Evolutionary conservation across 2,329 filamentous ascomycete species (phyloP).

Genomic region (Sclerotinia spermophila): DNA sequence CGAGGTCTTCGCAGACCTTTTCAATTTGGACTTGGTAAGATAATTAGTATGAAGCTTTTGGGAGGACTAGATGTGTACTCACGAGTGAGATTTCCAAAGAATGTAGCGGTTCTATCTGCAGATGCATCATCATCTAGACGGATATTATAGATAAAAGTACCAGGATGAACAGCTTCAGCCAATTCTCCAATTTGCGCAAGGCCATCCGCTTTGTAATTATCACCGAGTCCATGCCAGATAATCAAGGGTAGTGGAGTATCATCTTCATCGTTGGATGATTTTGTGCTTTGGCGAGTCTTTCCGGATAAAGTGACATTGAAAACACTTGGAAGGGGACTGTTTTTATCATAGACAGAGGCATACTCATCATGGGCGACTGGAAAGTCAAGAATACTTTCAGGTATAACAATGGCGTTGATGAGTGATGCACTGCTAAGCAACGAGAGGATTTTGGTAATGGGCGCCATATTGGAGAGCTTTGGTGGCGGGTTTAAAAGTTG

Average conservation of each 20-base stretch:
- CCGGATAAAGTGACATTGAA: conserved; percentile 14
- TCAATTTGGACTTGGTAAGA: conserved; percentile 55
- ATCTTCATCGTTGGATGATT: conserved; percentile 37
- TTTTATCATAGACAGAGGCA: conserved; percentile 2
- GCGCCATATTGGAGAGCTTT: conserved; percentile 25
- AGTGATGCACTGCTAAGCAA: conserved; percentile 25
- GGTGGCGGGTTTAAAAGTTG: conserved; percentile 1
- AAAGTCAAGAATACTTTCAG: conserved; percentile 13
- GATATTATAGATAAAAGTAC: conserved; percentile 80
- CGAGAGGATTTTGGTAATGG: conserved; percentile 23
- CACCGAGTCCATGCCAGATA: conserved; percentile 85
- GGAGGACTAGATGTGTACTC: neutral
- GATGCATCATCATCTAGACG: conserved; percentile 59
- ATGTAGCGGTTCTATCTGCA: conserved; percentile 76
- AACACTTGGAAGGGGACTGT: conserved; percentile 12
- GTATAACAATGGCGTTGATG: conserved; percentile 24
- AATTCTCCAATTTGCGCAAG: conserved; percentile 68
- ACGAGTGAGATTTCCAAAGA: conserved; percentile 79
- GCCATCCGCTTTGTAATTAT: conserved; percentile 73
- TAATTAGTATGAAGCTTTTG: neutral
- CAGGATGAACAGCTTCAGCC: conserved; percentile 69
- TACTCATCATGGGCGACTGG: neutral
- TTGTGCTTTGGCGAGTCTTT: conserved; percentile 1
- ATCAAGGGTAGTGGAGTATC: conserved; percentile 80
- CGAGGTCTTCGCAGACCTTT: conserved; percentile 72